These are phyloP conservation scores for Ustilago lituana DNA, from an alignment of 1,284 basidiomycete species.

Conservation along the genomic window DNA sequence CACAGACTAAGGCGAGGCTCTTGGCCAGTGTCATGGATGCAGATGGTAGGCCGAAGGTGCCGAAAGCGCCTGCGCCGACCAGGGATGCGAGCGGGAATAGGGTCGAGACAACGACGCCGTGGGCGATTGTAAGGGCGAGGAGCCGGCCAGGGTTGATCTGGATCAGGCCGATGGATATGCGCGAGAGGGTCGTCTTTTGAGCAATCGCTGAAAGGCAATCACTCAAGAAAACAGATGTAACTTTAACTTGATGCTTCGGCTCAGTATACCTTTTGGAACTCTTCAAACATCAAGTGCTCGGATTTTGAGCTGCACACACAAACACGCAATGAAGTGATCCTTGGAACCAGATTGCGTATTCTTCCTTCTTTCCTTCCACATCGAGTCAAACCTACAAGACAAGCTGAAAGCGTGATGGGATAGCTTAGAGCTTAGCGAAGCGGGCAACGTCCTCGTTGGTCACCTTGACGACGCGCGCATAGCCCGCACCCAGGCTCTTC, in stretches of 20 bases:
- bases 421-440: constrained; percentile 29
- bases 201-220: neutral
- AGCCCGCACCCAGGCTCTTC: constrained; percentile 57
- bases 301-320: too few relatives aligned
- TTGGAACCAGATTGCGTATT: too few relatives aligned
- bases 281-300: too few relatives aligned
- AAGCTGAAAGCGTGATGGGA: neutral
- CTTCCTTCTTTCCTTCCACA: too few relatives aligned
- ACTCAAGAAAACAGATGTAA: neutral
- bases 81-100: constrained; percentile 27
- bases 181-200: constrained; percentile 47
- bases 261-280: too few relatives aligned
- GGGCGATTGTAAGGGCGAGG: constrained; percentile 55
- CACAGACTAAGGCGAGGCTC: constrained; percentile 43
- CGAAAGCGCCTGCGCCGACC: constrained; percentile 30
- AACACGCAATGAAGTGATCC: too few relatives aligned
- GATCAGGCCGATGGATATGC: constrained; percentile 51
- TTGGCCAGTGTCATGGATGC: constrained; percentile 55
- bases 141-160: constrained; percentile 58
- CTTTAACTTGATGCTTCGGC: too few relatives aligned
- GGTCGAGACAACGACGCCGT: constrained; percentile 50
- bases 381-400: too few relatives aligned
- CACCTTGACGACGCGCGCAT: constrained; percentile 39
- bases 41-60: constrained; percentile 9
- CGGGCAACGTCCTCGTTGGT: constrained; percentile 26